Evolutionary conservation across 495 filamentous ascomycete species (phyloP).

Genomic region (Chaetomidium leptoderma): DNA sequence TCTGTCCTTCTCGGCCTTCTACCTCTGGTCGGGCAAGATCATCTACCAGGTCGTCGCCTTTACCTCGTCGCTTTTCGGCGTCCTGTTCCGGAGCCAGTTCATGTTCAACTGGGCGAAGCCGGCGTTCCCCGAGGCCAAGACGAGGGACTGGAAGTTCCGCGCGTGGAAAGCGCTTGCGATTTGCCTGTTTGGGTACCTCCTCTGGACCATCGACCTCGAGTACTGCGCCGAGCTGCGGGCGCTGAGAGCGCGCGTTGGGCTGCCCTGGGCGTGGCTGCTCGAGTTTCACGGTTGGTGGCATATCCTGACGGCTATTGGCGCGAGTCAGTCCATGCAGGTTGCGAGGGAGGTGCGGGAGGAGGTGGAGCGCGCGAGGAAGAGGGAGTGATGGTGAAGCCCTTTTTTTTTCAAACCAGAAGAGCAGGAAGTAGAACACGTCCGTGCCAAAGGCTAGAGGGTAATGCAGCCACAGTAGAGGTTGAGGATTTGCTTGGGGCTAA

Average conservation of each 20-base stretch:
- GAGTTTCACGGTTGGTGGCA: constrained; percentile 64
- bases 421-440: too few relatives aligned
- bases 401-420: too few relatives aligned
- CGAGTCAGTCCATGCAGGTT: constrained; percentile 27
- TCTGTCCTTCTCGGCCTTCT: constrained; percentile 32
- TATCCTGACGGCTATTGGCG: constrained; percentile 50
- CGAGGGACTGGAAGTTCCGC: constrained; percentile 12
- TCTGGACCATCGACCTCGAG: constrained; percentile 50
- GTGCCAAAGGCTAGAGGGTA: too few relatives aligned
- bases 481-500: too few relatives aligned
- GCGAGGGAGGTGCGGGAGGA: constrained; percentile 20
- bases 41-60: constrained; percentile 30
- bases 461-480: too few relatives aligned
- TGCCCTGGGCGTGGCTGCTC: constrained; percentile 51
- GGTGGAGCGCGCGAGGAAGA: background rate
- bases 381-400: too few relatives aligned
- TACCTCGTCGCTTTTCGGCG: constrained; percentile 11
- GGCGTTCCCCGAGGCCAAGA: constrained; percentile 13
- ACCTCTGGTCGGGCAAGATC: constrained; percentile 35
- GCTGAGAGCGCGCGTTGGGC: constrained; percentile 36
- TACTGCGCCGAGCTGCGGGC: constrained; percentile 39
- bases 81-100: constrained; percentile 20
- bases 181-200: constrained; percentile 37
- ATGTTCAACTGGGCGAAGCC: constrained; percentile 21
- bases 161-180: constrained; percentile 21